Percentiles rank a stretch among this genome's conserved stretches.
Evolutionary conservation across 371 early-diverging fungal species (phyloP).

Genomic region (Chytridiales sp.): DNA sequence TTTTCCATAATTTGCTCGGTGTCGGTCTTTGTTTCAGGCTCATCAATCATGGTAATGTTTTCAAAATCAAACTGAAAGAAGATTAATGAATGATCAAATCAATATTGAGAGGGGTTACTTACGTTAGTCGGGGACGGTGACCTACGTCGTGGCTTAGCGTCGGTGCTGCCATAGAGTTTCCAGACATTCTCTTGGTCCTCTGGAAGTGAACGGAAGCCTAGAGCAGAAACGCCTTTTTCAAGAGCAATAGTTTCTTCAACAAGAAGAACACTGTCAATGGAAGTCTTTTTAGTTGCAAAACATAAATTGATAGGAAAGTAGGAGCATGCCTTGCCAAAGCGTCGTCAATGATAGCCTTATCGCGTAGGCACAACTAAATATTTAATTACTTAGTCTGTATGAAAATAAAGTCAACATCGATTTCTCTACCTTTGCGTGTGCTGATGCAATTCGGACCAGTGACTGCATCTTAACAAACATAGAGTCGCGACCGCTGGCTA

Average conservation of each 20-base stretch:
- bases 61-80: too few species aligned
- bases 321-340: constrained; percentile 17
- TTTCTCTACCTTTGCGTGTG: constrained; percentile 17
- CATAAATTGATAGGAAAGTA: background rate
- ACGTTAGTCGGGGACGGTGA: too few species aligned
- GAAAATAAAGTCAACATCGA: background rate
- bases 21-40: too few species aligned
- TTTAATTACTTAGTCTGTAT: background rate
- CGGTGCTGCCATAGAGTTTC: background rate
- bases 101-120: too few species aligned
- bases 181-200: constrained; percentile 26
- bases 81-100: too few species aligned
- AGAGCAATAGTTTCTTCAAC: constrained; percentile 26
- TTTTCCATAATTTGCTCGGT: too few species aligned
- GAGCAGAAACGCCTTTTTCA: constrained; percentile 12
- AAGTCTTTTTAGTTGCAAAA: background rate
- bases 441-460: constrained; percentile 12
- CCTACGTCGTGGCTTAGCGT: too few species aligned
- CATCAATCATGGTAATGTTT: too few species aligned
- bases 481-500: constrained; percentile 11
- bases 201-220: constrained; percentile 27
- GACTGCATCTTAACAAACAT: constrained; percentile 25
- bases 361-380: constrained; percentile 24
- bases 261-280: constrained; percentile 17
- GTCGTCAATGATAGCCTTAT: constrained; percentile 24